These are phyloP conservation scores for Trypanosoma brucei DNA, from an alignment of 208 protist species.

Conservation along the genomic window DNA sequence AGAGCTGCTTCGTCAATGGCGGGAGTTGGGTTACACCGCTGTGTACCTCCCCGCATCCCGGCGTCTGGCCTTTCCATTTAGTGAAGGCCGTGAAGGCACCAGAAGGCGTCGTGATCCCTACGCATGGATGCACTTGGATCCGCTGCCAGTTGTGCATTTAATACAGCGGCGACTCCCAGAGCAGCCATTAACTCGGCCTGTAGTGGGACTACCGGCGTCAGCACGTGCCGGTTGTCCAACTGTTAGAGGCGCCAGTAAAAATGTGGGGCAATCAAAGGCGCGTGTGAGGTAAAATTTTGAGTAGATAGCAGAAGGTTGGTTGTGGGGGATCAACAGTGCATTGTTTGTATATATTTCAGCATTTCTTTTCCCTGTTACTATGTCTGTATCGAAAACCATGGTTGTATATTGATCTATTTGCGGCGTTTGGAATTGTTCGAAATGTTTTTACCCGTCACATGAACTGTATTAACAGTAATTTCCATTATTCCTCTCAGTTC, in stretches of 20 bases:
- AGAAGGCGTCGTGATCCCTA: conserved; percentile 10
- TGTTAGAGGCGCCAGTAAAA: neutral
- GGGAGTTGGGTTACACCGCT: conserved; percentile 72
- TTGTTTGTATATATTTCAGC: too few species aligned
- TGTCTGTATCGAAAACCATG: too few species aligned
- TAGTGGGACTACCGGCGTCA: neutral
- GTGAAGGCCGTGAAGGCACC: neutral
- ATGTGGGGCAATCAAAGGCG: too few species aligned
- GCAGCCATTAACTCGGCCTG: neutral
- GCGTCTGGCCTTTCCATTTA: conserved; percentile 12
- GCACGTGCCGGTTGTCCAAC: neutral
- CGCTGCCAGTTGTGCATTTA: conserved; percentile 57
- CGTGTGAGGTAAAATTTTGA: too few species aligned
- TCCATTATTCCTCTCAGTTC: too few species aligned
- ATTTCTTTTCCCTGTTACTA: too few species aligned
- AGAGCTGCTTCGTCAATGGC: conserved; percentile 47
- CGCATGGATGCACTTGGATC: conserved; percentile 35
- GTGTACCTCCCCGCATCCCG: conserved; percentile 40
- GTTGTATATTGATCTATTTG: too few species aligned
- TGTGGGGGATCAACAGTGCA: too few species aligned
- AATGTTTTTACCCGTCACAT: too few species aligned
- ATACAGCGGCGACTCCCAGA: conserved; percentile 42
- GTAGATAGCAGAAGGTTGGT: too few species aligned
- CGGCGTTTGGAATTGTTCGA: too few species aligned
- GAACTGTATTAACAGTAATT: too few species aligned